Conservation (phyloP, 2,329 filamentous ascomycete species). For the Aspergillus aculeatus region DNA sequence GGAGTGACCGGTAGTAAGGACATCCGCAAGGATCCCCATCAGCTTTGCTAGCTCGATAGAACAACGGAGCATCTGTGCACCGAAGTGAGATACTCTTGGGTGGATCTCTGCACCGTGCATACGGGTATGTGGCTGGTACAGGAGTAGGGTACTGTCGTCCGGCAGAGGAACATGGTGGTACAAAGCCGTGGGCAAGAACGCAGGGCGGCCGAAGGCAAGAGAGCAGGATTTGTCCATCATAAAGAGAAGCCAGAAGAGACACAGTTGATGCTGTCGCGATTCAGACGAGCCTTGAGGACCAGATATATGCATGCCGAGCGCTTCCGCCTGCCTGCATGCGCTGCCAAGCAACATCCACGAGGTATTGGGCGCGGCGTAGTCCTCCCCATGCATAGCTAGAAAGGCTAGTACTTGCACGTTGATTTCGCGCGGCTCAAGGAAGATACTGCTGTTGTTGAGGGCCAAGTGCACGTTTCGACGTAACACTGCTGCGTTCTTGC, state of each 20-base stretch:
- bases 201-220: slow-evolving; percentile 18
- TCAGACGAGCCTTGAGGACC: neutral
- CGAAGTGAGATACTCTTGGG: neutral
- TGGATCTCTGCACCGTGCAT: neutral
- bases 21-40: neutral
- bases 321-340: slow-evolving; percentile 18
- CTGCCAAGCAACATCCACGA: slow-evolving; percentile 19
- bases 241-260: slow-evolving; percentile 18
- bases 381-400: slow-evolving; percentile 17
- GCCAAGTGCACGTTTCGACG: slow-evolving; percentile 14
- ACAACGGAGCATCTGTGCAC: neutral
- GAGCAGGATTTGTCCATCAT: slow-evolving; percentile 16
- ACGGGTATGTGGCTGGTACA: neutral
- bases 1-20: neutral
- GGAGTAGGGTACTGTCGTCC: neutral
- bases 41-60: neutral
- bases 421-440: slow-evolving; percentile 14
- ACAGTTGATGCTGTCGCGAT: slow-evolving; percentile 6
- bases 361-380: slow-evolving; percentile 16
- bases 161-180: slow-evolving; percentile 13
- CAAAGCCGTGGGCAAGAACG: slow-evolving; percentile 9
- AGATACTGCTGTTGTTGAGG: slow-evolving; percentile 14
- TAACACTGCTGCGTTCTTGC: neutral
- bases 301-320: slow-evolving; percentile 8
- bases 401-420: slow-evolving; percentile 13